Base-by-base conservation (phyloP, 129 eudicot species). In the Flaveria brownii region DNA sequence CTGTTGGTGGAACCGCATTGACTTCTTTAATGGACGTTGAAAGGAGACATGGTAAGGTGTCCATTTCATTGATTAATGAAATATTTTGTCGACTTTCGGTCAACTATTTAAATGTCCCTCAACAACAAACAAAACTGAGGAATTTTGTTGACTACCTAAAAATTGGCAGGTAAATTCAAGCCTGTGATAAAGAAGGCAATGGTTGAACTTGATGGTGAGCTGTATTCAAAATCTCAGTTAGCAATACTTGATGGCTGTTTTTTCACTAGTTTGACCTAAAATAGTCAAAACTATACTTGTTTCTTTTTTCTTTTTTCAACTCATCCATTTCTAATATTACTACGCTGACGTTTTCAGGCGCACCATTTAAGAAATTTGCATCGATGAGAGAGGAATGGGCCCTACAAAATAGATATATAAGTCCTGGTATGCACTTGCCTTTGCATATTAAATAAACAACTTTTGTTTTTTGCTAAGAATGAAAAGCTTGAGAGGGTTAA, bases 111-210 rank as follows among this genome's bases (percentile, higher is more conserved):
- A 54, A 5, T 56, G 62, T 20, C 1, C 1, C 28, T 17, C 25
- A 9, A 30, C 36, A 4, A 30, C 36, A 28, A 28, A 28, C 33
- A 30, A 30, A 30, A 30, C 36, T 4, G 36, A 30, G 36, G 36
- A 56, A 22, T 56, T 9, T 22, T 56, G 63, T 9, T 20, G 14
- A 0, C 63, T 8, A 56, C 5, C 63, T 56, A 0, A 7, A 8
- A 56, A 7, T 20, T 56, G 63, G 80, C 85, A 94, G 98, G 98
- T 68, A 94, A 94, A 74, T 88, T 78, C 81, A 94, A 94, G 84
- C 98, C 98, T 13, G 98, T 94, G 88, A 94, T 94, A 11, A 94
- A 94, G 89, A 94, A 91, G 86, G 98, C 98, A 77, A 94, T 94
- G 98, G 98, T 94, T 76, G 97, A 91, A 85, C 98, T 94, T 70